phyloP scores from a whole-genome alignment of 768 basidiomycete genomes.

The Russula ochroleuca region DNA sequence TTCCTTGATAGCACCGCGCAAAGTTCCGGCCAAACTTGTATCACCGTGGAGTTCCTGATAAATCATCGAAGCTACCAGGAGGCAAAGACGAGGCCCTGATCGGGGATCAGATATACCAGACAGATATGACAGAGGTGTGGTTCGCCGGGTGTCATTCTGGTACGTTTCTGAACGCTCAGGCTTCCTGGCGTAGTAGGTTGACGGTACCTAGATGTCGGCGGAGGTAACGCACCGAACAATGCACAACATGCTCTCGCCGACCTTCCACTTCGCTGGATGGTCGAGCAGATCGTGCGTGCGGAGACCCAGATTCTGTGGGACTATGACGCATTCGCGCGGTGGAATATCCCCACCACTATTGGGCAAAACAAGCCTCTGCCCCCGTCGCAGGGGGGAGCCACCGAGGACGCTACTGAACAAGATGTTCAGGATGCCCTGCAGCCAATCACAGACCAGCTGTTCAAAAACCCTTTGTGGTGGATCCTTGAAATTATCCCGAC shows the following conservation, averaged over 20 bases:
- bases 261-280: constrained; percentile 27
- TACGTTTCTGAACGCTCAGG: background rate
- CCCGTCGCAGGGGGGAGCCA: background rate
- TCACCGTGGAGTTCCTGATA: constrained; percentile 43
- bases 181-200: background rate
- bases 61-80: constrained; percentile 1
- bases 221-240: constrained; percentile 12
- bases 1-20: constrained; percentile 49
- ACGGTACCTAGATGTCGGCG: constrained; percentile 22
- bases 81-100: background rate
- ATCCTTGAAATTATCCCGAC: constrained; percentile 63
- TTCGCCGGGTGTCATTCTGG: constrained; percentile 27
- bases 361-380: background rate
- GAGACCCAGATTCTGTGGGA: constrained; percentile 19
- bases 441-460: constrained; percentile 52
- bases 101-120: constrained; percentile 6
- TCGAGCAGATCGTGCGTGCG: constrained; percentile 16
- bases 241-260: constrained; percentile 17
- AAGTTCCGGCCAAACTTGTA: constrained; percentile 62
- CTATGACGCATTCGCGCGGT: constrained; percentile 10
- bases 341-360: constrained; percentile 15
- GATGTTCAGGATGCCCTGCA: constrained; percentile 39
- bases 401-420: background rate
- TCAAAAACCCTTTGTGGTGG: constrained; percentile 54
- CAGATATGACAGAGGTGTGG: constrained; percentile 26